phyloP scores from a whole-genome alignment of 129 eudicot genomes.

The Erigeron canadensis region DNA sequence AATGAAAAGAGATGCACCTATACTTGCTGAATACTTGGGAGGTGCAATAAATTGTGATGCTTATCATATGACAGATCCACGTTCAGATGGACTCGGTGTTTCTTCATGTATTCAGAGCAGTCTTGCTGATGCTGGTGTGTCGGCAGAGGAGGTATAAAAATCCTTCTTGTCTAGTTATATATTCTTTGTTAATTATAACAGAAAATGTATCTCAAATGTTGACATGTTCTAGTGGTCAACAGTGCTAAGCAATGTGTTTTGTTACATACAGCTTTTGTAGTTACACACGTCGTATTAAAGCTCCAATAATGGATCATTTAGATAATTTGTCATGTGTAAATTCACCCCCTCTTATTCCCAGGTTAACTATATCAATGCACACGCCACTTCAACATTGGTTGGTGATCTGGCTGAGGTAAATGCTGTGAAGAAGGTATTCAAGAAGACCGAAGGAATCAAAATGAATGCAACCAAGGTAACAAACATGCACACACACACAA shows the following conservation, averaged over 20 bases:
- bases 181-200: not conserved
- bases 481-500: no score
- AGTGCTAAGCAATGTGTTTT: no score
- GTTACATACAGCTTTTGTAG: not conserved
- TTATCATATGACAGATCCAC: slow-evolving; percentile 98
- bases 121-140: slow-evolving; percentile 89
- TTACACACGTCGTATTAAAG: not conserved
- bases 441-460: slow-evolving; percentile 78
- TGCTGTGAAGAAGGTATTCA: slow-evolving; percentile 95
- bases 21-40: slow-evolving; percentile 91
- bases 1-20: slow-evolving; percentile 95
- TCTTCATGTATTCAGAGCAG: slow-evolving; percentile 82
- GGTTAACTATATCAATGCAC: slow-evolving; percentile 99
- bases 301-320: not conserved
- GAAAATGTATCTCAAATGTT: no score
- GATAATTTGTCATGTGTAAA: not conserved
- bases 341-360: slow-evolving; percentile 21
- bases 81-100: slow-evolving; percentile 98
- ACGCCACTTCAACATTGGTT: slow-evolving; percentile 92
- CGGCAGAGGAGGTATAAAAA: slow-evolving; percentile 82
- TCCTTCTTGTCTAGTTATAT: not conserved
- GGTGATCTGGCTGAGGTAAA: slow-evolving; percentile 98
- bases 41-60: slow-evolving; percentile 99
- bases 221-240: no score
- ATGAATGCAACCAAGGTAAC: slow-evolving; percentile 94